Evolutionary conservation across 163 green algal species (phyloP).

Genomic region (Scenedesmus sp.): DNA sequence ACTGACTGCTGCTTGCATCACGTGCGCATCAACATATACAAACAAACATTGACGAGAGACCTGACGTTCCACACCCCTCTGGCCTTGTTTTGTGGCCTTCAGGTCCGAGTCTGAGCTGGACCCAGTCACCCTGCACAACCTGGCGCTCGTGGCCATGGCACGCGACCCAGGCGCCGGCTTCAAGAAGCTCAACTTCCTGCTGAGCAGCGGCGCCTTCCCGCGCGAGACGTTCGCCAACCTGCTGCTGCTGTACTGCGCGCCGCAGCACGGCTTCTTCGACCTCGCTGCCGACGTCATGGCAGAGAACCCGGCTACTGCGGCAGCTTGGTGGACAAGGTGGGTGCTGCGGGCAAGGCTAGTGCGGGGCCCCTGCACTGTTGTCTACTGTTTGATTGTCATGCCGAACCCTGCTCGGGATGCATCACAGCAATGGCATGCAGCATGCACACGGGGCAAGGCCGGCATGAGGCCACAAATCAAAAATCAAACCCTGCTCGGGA

Average conservation of each 20-base stretch:
- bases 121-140: slow-evolving; percentile 91
- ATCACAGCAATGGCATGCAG: too few relatives aligned
- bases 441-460: too few relatives aligned
- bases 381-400: too few relatives aligned
- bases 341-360: neutral
- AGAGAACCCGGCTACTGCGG: slow-evolving; percentile 79
- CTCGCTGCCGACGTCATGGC: slow-evolving; percentile 88
- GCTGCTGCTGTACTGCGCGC: slow-evolving; percentile 91
- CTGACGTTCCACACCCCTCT: neutral
- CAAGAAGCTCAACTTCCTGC: slow-evolving; percentile 91
- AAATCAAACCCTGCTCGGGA: too few relatives aligned
- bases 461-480: too few relatives aligned
- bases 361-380: neutral
- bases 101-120: slow-evolving; percentile 88
- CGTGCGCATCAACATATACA: too few relatives aligned
- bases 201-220: slow-evolving; percentile 83
- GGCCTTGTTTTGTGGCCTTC: neutral
- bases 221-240: slow-evolving; percentile 89
- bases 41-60: too few relatives aligned
- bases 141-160: slow-evolving; percentile 84
- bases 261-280: slow-evolving; percentile 81
- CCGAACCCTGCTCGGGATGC: too few relatives aligned
- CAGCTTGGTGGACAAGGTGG: slow-evolving; percentile 69
- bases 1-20: too few relatives aligned
- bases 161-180: slow-evolving; percentile 79